These are phyloP conservation scores for Pythium pectinolyticum DNA, from an alignment of 352 stramenopile species.

Conservation along the genomic window DNA sequence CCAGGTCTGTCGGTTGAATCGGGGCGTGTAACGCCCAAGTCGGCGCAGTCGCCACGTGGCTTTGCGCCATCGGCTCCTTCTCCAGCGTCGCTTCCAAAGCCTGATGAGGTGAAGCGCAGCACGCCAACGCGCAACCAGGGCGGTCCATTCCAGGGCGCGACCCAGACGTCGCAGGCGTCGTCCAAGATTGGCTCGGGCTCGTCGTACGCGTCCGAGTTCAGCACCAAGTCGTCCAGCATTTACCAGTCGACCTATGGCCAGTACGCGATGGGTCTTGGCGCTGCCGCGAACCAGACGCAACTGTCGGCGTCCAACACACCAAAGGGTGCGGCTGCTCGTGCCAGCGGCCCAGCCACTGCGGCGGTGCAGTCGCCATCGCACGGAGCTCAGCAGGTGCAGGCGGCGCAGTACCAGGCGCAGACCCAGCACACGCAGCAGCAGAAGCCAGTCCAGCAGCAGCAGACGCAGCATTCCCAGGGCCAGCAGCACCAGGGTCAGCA, in stretches of 20 bases:
- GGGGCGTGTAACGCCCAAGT: slow-evolving; percentile 65
- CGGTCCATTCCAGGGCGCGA: slow-evolving; percentile 42
- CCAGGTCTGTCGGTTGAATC: slow-evolving; percentile 72
- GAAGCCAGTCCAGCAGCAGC: slow-evolving; percentile 25
- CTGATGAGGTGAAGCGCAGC: slow-evolving; percentile 79
- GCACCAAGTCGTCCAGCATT: slow-evolving; percentile 49
- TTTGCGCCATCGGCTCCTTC: slow-evolving; percentile 77
- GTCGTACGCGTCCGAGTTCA: slow-evolving; percentile 56
- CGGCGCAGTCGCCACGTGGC: slow-evolving; percentile 55
- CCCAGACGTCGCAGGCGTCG: slow-evolving; percentile 44
- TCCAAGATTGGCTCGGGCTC: slow-evolving; percentile 59
- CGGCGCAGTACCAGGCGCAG: slow-evolving; percentile 32
- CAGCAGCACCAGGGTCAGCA: slow-evolving; percentile 31
- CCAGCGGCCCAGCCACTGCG: slow-evolving; percentile 21
- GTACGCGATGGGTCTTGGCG: slow-evolving; percentile 79
- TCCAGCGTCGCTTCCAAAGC: slow-evolving; percentile 83
- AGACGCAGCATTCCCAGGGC: slow-evolving; percentile 11
- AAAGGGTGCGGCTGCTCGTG: slow-evolving; percentile 36
- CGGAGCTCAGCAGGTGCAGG: slow-evolving; percentile 21
- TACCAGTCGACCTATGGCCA: slow-evolving; percentile 82
- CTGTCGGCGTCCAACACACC: slow-evolving; percentile 47
- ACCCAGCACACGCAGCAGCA: slow-evolving; percentile 33
- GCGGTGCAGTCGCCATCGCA: slow-evolving; percentile 62
- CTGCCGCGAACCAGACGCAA: slow-evolving; percentile 35
- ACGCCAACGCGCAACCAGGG: slow-evolving; percentile 60